Evolutionary conservation across 495 filamentous ascomycete species (phyloP), one percentile per base, ranked within the genome.

Genomic region (Neurospora terricola): DNA sequence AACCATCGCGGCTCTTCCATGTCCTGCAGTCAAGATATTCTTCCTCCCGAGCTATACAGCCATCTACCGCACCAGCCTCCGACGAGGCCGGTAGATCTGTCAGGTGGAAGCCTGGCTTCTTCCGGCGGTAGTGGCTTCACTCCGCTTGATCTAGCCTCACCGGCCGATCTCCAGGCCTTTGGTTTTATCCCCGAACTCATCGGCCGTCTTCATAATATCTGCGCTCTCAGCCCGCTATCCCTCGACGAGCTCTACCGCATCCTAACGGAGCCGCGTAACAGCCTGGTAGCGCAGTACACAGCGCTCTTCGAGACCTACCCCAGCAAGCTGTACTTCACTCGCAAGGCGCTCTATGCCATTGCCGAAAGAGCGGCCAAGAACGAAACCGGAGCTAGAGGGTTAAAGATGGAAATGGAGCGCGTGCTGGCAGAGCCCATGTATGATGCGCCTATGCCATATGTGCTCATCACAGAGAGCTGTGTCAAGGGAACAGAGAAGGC

Each of bases 151-250:
- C 88, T 97, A 4, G 86, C 93, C 42, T 90, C 90, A 27, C 93
- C 94, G 1, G 86, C 89, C 1, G 96, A 99, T 78, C 85, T 99
- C 5, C 94, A 98, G 81, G 89, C 86, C 43, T 99, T 92, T 79
- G 96, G 96, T 39, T 91, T 99, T 72, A 98, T 99, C 73, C 96
- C 96, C 10, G 96, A 99, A 82, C 87, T 98, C n/a, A 87, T 88
- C 70, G 96, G 96, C 38, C 90, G 96, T 23, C 90, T 99, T 73
- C 95, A 96, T 21, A 91, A 97, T 72, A 90, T 91, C 72, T 93
- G 93, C 54, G 92, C 96, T 0, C 87, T 99, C 1, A 90, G 92
- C 5, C 88, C 96, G 0, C 85, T 99, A 9, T 90, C 90, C n/a
- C 89, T 91, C 70, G 84, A 90, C 16, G 88, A 94, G 68, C 89